Percentiles rank a stretch among this genome's conserved stretches.
phyloP scores from a whole-genome alignment of 75 land plant genomes.

The Pseudotsuga menziesii region DNA sequence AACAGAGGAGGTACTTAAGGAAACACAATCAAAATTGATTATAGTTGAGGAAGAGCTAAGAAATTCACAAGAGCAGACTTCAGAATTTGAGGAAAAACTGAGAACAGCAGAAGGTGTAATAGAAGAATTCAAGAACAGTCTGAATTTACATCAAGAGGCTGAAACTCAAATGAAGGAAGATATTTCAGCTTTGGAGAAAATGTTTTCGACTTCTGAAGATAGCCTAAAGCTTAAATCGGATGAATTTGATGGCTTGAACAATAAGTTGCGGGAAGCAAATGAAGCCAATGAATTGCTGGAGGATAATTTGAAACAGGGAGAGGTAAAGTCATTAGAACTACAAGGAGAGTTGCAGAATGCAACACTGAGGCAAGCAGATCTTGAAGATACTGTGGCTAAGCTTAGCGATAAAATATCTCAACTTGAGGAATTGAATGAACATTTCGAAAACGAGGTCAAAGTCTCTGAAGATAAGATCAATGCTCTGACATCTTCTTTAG shows the following conservation, averaged over 20 bases:
- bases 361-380: too few relatives aligned
- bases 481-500: too few relatives aligned
- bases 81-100: constrained; percentile 30
- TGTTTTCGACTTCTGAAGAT: constrained; percentile 22
- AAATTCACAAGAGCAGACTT: constrained; percentile 27
- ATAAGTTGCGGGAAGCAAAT: constrained; percentile 32
- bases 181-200: constrained; percentile 26
- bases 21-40: constrained; percentile 18
- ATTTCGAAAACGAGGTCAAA: too few relatives aligned
- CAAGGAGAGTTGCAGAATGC: too few relatives aligned
- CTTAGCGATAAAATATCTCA: too few relatives aligned
- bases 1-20: constrained; percentile 30
- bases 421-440: too few relatives aligned
- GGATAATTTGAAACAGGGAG: constrained; percentile 20
- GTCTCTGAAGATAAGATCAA: too few relatives aligned
- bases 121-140: constrained; percentile 28
- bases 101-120: constrained; percentile 25
- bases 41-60: constrained; percentile 23
- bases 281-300: constrained; percentile 12
- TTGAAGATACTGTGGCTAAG: too few relatives aligned
- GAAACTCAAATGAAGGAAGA: constrained; percentile 43
- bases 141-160: constrained; percentile 21
- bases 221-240: constrained; percentile 26
- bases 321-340: constrained; percentile 10
- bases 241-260: constrained; percentile 34